Conservation (phyloP, 495 filamentous ascomycete species). For the Letharia columbiana region DNA sequence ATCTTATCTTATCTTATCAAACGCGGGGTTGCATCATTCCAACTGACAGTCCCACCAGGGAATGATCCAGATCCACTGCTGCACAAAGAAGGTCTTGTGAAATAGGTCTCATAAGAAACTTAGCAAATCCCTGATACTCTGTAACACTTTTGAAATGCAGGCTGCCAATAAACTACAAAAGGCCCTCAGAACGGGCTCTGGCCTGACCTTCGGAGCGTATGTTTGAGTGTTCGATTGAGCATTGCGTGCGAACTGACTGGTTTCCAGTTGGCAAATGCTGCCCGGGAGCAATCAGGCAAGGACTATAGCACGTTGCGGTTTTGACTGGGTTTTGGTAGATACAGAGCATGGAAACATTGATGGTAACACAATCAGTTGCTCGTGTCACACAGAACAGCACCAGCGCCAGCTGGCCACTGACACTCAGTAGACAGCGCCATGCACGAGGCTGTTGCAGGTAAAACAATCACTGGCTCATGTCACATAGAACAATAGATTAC, state of each 20-base stretch:
- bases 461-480: neutral
- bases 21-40: conserved; percentile 12
- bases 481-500: too few species aligned
- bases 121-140: neutral
- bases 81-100: neutral
- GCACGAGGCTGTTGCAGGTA: conserved; percentile 66
- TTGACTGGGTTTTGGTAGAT: conserved; percentile 71
- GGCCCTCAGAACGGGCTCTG: conserved; percentile 45
- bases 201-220: conserved; percentile 50
- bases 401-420: conserved; percentile 7
- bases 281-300: conserved; percentile 66
- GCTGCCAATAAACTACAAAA: conserved; percentile 54
- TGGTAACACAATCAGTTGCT: conserved; percentile 37
- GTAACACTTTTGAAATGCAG: conserved; percentile 42
- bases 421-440: conserved; percentile 62
- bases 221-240: neutral
- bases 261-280: conserved; percentile 55
- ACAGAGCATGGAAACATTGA: conserved; percentile 74
- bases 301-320: conserved; percentile 54
- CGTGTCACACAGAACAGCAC: neutral
- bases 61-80: neutral
- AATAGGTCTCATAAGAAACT: too few species aligned
- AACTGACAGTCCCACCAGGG: neutral
- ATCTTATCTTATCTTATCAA: conserved; percentile 12
- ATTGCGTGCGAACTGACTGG: neutral